Conservation (phyloP, 1,284 basidiomycete genomes). For the Boletus holoroseus region DNA sequence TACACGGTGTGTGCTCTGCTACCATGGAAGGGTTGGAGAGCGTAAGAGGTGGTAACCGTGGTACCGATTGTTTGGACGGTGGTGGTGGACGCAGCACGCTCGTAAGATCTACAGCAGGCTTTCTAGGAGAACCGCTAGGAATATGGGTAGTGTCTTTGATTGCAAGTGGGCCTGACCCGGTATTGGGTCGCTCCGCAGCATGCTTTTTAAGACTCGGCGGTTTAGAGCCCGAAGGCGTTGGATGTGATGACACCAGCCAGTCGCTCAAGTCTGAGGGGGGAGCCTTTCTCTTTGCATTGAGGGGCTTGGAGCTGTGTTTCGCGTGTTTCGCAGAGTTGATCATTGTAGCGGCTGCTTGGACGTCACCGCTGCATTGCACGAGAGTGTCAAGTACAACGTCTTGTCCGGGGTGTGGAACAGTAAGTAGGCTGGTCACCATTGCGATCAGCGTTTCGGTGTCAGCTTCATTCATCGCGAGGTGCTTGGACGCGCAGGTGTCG, state of each 20-base stretch:
- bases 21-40: slow-evolving; percentile 57
- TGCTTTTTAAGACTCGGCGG: slow-evolving; percentile 25
- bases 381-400: slow-evolving; percentile 57
- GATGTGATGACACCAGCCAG: slow-evolving; percentile 45
- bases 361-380: slow-evolving; percentile 54
- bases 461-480: slow-evolving; percentile 22
- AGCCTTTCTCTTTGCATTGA: slow-evolving; percentile 38
- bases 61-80: slow-evolving; percentile 36
- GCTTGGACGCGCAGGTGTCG: not conserved
- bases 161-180: not conserved
- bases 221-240: slow-evolving; percentile 21
- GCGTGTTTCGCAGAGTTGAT: slow-evolving; percentile 27
- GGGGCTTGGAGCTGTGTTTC: slow-evolving; percentile 13
- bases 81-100: slow-evolving; percentile 50
- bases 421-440: slow-evolving; percentile 57
- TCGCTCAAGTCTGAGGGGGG: slow-evolving; percentile 41
- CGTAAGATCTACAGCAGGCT: slow-evolving; percentile 47
- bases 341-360: slow-evolving; percentile 49
- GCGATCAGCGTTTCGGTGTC: slow-evolving; percentile 70
- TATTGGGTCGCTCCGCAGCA: slow-evolving; percentile 2
- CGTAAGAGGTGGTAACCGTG: slow-evolving; percentile 50
- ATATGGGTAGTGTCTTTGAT: slow-evolving; percentile 22
- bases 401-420: slow-evolving; percentile 34
- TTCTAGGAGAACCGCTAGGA: slow-evolving; percentile 18
- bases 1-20: slow-evolving; percentile 69